These are phyloP conservation scores for Rhizophagus clarus DNA, from an alignment of 192 early-diverging fungal genomes.

Conservation along the genomic window DNA sequence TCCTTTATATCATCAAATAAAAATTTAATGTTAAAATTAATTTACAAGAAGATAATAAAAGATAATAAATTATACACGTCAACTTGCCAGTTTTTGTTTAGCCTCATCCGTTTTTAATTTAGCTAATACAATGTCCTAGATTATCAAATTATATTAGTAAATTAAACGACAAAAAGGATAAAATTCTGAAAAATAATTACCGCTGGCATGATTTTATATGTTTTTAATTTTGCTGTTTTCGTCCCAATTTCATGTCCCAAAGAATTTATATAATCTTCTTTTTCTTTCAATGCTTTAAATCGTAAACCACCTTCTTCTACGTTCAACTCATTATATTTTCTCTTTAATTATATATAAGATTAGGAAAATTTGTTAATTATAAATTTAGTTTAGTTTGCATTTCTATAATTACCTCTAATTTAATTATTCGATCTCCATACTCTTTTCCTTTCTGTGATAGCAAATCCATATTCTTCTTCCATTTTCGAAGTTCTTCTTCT, in stretches of 20 bases:
- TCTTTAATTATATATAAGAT: background rate
- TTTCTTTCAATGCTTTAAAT: slow-evolving; percentile 12
- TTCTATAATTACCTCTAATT: background rate
- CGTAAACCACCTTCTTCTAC: slow-evolving; percentile 21
- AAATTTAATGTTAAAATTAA: background rate
- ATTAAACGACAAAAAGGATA: background rate
- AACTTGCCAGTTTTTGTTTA: slow-evolving; percentile 6
- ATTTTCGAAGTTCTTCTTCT: slow-evolving; percentile 15
- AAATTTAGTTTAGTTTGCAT: background rate
- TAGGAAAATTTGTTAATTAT: background rate
- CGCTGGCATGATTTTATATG: slow-evolving; percentile 21
- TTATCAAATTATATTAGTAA: background rate
- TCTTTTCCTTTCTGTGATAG: slow-evolving; percentile 3
- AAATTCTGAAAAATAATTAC: background rate
- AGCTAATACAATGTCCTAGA: background rate
- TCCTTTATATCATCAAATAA: background rate
- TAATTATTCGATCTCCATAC: background rate
- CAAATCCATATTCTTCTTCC: background rate
- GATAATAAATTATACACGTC: background rate
- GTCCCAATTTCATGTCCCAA: background rate
- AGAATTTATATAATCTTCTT: background rate
- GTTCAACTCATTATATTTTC: background rate
- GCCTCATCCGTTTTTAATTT: slow-evolving; percentile 4
- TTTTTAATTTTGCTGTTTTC: slow-evolving; percentile 8
- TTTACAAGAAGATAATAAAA: background rate